phyloP scores from a whole-genome alignment of 345 rosid species.

The Fremontodendron californicum region DNA sequence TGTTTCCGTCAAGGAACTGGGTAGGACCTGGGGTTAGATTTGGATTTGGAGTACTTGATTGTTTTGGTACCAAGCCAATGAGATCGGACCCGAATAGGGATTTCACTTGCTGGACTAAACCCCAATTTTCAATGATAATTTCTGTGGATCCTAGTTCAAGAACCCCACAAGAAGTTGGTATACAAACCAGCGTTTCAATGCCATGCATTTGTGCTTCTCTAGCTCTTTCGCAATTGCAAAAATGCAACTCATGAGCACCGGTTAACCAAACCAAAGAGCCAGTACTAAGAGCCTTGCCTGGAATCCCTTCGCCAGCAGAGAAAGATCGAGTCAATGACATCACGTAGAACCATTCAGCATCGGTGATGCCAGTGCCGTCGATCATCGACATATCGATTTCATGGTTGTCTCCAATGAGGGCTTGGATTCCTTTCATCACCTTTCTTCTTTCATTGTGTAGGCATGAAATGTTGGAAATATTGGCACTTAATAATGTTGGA shows the following conservation, averaged over 20 bases:
- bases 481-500: slow-evolving; percentile 5
- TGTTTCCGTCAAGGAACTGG: slow-evolving; percentile 35
- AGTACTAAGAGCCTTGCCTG: slow-evolving; percentile 41
- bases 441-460: slow-evolving; percentile 24
- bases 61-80: slow-evolving; percentile 9
- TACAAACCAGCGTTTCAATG: slow-evolving; percentile 53
- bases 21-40: slow-evolving; percentile 12
- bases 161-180: slow-evolving; percentile 55
- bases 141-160: slow-evolving; percentile 56
- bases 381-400: slow-evolving; percentile 31
- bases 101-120: slow-evolving; percentile 50
- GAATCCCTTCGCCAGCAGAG: slow-evolving; percentile 45
- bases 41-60: slow-evolving; percentile 17
- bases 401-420: slow-evolving; percentile 28
- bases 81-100: slow-evolving; percentile 48
- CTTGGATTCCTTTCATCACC: slow-evolving; percentile 33
- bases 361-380: slow-evolving; percentile 33
- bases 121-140: slow-evolving; percentile 48
- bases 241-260: slow-evolving; percentile 45
- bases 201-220: slow-evolving; percentile 63
- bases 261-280: slow-evolving; percentile 61
- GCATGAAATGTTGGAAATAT: neutral
- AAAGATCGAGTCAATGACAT: slow-evolving; percentile 56
- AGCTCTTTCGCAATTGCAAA: slow-evolving; percentile 51
- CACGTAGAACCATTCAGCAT: slow-evolving; percentile 62